Percentiles rank a stretch among this genome's conserved stretches.
These are phyloP conservation scores for Heterobasidion annosum DNA, from an alignment of 1,284 basidiomycete species.

Conservation along the genomic window DNA sequence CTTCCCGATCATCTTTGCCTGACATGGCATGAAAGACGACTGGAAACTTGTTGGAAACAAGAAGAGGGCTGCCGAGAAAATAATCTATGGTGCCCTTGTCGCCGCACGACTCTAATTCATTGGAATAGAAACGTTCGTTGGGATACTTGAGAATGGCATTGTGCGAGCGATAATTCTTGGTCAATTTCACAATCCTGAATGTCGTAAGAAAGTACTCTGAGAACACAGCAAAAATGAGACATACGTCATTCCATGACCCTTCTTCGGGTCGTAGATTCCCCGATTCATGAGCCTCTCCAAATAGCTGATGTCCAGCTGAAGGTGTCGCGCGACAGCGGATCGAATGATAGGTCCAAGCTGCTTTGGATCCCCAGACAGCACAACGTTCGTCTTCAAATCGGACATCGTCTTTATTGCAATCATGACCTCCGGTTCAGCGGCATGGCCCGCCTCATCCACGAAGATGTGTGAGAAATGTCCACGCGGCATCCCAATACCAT, in stretches of 20 bases:
- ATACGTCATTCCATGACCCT: conserved; percentile 26
- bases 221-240: conserved; percentile 2
- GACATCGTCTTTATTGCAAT: conserved; percentile 41
- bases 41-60: conserved; percentile 42
- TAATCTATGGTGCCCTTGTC: conserved; percentile 17
- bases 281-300: conserved; percentile 41
- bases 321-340: conserved; percentile 30
- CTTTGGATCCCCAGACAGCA: conserved; percentile 50
- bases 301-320: conserved; percentile 41
- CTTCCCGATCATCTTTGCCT: conserved; percentile 55
- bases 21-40: conserved; percentile 51
- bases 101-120: conserved; percentile 40
- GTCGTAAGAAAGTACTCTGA: neutral
- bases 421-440: conserved; percentile 49
- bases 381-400: conserved; percentile 28
- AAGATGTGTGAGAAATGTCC: conserved; percentile 61
- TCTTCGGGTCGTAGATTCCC: conserved; percentile 29
- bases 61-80: conserved; percentile 12
- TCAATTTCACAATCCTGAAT: conserved; percentile 45
- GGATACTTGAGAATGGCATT: conserved; percentile 45
- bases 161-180: conserved; percentile 55
- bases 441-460: conserved; percentile 59
- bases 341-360: conserved; percentile 50
- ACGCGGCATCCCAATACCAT: conserved; percentile 43
- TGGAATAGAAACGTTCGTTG: conserved; percentile 46